Conservation (phyloP, 805 yeast species). For the Starmera dryadoides region DNA sequence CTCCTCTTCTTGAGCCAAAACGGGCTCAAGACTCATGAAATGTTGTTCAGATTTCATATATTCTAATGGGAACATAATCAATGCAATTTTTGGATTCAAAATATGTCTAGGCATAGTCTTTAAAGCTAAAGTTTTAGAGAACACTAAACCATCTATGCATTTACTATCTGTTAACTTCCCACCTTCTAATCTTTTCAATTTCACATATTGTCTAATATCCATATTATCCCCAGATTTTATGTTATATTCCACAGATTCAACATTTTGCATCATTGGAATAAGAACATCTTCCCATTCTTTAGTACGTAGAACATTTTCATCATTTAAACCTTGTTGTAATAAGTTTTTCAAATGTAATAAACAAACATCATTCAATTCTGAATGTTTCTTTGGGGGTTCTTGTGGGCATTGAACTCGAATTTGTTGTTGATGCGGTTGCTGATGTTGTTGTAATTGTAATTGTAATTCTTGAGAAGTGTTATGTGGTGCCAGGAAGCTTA, state of each 20-base stretch:
- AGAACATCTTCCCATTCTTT: slow-evolving; percentile 57
- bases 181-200: slow-evolving; percentile 79
- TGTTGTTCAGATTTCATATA: slow-evolving; percentile 71
- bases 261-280: slow-evolving; percentile 40
- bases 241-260: slow-evolving; percentile 54
- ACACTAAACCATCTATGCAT: slow-evolving; percentile 71
- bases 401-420: too few relatives aligned
- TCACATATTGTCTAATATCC: slow-evolving; percentile 84
- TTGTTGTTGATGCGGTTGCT: slow-evolving; percentile 8
- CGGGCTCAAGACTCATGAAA: slow-evolving; percentile 75
- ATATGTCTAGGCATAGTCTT: slow-evolving; percentile 68
- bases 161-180: slow-evolving; percentile 54
- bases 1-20: slow-evolving; percentile 82
- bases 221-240: slow-evolving; percentile 61
- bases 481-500: too few relatives aligned
- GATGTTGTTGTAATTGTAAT: slow-evolving; percentile 1
- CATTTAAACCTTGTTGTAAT: slow-evolving; percentile 52
- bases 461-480: slow-evolving; percentile 5
- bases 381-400: slow-evolving; percentile 1
- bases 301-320: slow-evolving; percentile 44
- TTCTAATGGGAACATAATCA: slow-evolving; percentile 86
- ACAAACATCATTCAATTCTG: slow-evolving; percentile 29
- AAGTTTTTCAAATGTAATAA: slow-evolving; percentile 40
- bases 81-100: slow-evolving; percentile 63
- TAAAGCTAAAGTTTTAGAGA: slow-evolving; percentile 76